Conservation (phyloP, 2,329 filamentous ascomycete genomes). For the Lasiodiplodia theobromae region DNA sequence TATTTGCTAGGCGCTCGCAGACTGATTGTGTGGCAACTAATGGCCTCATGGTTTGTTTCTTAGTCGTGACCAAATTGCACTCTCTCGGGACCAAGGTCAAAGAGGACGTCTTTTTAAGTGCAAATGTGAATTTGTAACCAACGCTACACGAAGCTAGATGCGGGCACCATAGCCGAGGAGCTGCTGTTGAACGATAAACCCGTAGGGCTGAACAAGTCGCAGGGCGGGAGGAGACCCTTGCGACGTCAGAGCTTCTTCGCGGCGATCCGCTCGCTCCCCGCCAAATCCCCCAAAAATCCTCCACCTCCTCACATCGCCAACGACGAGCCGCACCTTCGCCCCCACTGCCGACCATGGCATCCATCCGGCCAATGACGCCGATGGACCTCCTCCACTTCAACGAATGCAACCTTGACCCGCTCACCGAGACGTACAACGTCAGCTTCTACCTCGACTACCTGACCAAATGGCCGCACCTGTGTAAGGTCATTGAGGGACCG, state of each 20-base stretch:
- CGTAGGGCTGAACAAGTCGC: constrained; percentile 14
- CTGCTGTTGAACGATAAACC: not conserved
- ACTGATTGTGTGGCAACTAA: not conserved
- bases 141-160: not conserved
- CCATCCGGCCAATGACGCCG: constrained; percentile 66
- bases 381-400: constrained; percentile 89
- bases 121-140: not conserved
- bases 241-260: constrained; percentile 7
- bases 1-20: not conserved
- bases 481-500: constrained; percentile 87
- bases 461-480: constrained; percentile 93
- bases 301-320: constrained; percentile 14
- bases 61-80: no score
- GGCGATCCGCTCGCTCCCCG: not conserved
- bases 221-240: constrained; percentile 1
- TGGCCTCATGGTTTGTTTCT: not conserved
- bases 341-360: constrained; percentile 15
- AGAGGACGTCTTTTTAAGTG: not conserved
- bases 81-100: no score
- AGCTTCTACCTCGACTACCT: constrained; percentile 96
- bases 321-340: not conserved
- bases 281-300: constrained; percentile 29
- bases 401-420: constrained; percentile 91
- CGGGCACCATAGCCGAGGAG: not conserved
- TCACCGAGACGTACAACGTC: constrained; percentile 98